Conservation (phyloP, 2,329 filamentous ascomycete species). For the Colletotrichum costaricense region DNA sequence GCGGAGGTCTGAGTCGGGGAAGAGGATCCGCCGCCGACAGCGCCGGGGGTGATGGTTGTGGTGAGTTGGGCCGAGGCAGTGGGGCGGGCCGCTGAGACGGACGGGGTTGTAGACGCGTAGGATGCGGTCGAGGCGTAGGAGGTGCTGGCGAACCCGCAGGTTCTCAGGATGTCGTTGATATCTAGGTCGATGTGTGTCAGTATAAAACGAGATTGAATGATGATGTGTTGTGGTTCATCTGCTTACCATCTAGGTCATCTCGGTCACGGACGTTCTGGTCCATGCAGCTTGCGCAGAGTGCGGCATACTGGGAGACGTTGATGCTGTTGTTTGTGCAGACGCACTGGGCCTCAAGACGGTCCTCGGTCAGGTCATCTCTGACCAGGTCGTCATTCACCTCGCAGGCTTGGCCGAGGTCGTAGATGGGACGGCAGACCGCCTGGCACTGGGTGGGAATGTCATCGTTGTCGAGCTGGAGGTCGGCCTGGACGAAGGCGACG, state of each 20-base stretch:
- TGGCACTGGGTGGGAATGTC: conserved; percentile 37
- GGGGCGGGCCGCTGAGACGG: conserved; percentile 31
- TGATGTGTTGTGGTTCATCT: neutral
- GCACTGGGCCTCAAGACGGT: conserved; percentile 52
- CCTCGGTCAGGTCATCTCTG: conserved; percentile 46
- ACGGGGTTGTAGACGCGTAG: conserved; percentile 28
- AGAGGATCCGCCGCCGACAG: conserved; percentile 23
- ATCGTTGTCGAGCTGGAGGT: conserved; percentile 36
- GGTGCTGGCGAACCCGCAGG: conserved; percentile 38
- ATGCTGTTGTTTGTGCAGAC: conserved; percentile 55
- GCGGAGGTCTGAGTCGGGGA: conserved; percentile 23
- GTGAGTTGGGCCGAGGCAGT: conserved; percentile 36
- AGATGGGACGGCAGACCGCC: conserved; percentile 36
- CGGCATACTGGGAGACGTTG: conserved; percentile 49
- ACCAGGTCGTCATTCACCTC: conserved; percentile 39
- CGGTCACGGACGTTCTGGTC: conserved; percentile 34
- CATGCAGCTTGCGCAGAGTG: conserved; percentile 41
- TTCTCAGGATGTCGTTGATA: conserved; percentile 38
- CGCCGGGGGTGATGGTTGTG: conserved; percentile 33
- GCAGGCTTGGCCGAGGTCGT: conserved; percentile 33
- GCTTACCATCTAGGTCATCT: conserved; percentile 37
- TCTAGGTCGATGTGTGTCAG: conserved; percentile 9
- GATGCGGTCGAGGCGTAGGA: conserved; percentile 31
- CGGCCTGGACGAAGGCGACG: conserved; percentile 31
- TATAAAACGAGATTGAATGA: neutral